Evolutionary conservation across 2,329 filamentous ascomycete genomes (phyloP), one percentile per base, ranked within the genome.

Genomic region (Nigrograna mackinnonii): DNA sequence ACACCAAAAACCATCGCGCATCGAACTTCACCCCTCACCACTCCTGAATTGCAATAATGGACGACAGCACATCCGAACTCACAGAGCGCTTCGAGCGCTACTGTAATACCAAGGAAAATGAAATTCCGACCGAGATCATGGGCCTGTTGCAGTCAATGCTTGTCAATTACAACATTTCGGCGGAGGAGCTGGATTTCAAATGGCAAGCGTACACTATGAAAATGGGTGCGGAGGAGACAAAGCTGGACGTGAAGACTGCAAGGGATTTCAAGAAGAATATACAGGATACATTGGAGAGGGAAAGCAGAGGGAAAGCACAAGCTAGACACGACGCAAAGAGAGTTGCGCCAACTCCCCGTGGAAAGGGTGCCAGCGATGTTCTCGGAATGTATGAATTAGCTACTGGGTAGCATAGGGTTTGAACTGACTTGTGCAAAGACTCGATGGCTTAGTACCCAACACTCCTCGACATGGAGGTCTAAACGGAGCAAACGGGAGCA

Each of bases 141-240:
- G 75, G 79, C 39, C 91, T 96, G 72, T 77, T 99, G 54, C 80
- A 87, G 64, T 95, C 90, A 44, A 95, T 96, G 65, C 80, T 94
- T 73, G 84, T 86, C 41, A 78, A 97, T 46, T 89, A 96, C 71
- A 84, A 83, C 35, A 80, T 97, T 47, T 82, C 84, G 13, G 79
- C 85, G 22, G 85, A 97, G 67, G 94, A 97, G 65, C 78, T 97
- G 19, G 96, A 90, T 70, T 96, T 90, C 82, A 97, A 97, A 78
- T 99, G 94, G 94, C 94, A 99, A 69, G 92, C 91, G 1, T 97
- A 96, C 77, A 91, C 88, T 69, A 86, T 99, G 66, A 95, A 92
- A 70, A 91, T 97, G 85, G 89, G 91, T 18, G 75, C 83, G 35
- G 89, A 95, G 43, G 87, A 90, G 43, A 84, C 85, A 48, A 84